Evolutionary conservation across 1,139 yeast genomes (phyloP), one percentile per base, ranked within the genome.

Genomic region (Scheffersomyces titani): DNA sequence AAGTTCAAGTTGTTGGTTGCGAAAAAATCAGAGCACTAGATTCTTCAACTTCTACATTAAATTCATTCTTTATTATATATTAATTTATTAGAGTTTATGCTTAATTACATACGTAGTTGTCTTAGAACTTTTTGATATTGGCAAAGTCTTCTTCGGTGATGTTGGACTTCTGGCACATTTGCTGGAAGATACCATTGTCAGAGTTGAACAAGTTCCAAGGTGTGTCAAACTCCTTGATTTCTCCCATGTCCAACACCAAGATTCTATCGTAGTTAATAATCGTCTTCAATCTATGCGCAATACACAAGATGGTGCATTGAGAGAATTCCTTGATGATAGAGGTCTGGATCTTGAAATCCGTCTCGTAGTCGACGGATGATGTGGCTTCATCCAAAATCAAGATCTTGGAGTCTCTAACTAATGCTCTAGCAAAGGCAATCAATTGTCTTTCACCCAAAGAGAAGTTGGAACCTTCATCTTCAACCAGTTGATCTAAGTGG

Each of bases 361-460:
- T 89, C 62, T 86, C 90, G 66, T 87, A 88, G 69, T 90, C 96
- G 49, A 90, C 94, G 9, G 90, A 85, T 0, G 96, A 89, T 0
- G 96, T 90, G 18, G 96, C 96, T 70, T 90, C 96, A 69, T 90
- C 96, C 58, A 90, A 72, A 59, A 90, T 86, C 62, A 90, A 74
- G 57, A 90, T 85, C 66, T 82, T 84, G 5, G 91, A 78, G 52
- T 84, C 80, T 60, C 91, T 81, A n/a, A 89, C 91, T 60, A 90
- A 75, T 0, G 96, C 93, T 63, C 96, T 81, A 0, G 94, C 91
- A 61, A 90, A 80, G 1, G 94, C 89, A 56, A 90, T 73, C 61
- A 90, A 72, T 70, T 90, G 96, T 54, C 90, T 81, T 70, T 90
- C 94, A 51, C 96, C 96, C 36, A 89, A 77, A 3, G 93, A 88